Base-by-base conservation (phyloP, 257 asterid genomes). In the Solanum lycopersicoides region DNA sequence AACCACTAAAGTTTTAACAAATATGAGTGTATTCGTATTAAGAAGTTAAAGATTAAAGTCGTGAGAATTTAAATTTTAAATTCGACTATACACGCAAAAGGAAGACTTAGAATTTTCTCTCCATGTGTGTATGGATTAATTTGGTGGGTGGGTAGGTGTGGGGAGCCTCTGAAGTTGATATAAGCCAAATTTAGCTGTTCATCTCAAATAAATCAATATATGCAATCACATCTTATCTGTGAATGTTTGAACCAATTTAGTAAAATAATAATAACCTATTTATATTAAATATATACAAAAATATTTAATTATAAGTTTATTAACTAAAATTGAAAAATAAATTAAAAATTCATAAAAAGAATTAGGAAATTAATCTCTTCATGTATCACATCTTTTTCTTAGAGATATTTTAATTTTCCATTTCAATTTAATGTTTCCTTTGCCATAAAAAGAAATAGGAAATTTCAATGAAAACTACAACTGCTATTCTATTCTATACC, bases 121-220 rank as follows among this genome's bases (percentile, higher is more conserved):
- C 28, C 3, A 79, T 7, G 41, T 45, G 65, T 15, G 84, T 42
- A 76, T 79, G 84, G 65, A 25, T 45, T 25, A 23, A 4, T 79
- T 16, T 9, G 18, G 25, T 77, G 83, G 34, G 41, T 14, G 84
- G 21, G 65, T 12, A 53, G 59, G 34, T 47, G 84, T 12, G 85
- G 69, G 83, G 74, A 21, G 79, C 85, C 65, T 85, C 25, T 76
- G 79, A 87, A 59, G 11, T 82, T 50, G 83, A 84, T 76, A 87
- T 66, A 56, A 87, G 71, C 77, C 79, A 76, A 82, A 50, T 82
- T 82, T 50, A 16, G 86, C 88, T 69, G 60, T 85, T 89, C 90
- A 83, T 85, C 88, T 86, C 89, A 90, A 89, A 91, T 45, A 93
- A 87, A 89, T 89, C 85, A 87, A 92, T 69, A 30, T 23, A 76